Base-by-base conservation (phyloP, 768 basidiomycete species). In the Hysterangium stoloniferum region DNA sequence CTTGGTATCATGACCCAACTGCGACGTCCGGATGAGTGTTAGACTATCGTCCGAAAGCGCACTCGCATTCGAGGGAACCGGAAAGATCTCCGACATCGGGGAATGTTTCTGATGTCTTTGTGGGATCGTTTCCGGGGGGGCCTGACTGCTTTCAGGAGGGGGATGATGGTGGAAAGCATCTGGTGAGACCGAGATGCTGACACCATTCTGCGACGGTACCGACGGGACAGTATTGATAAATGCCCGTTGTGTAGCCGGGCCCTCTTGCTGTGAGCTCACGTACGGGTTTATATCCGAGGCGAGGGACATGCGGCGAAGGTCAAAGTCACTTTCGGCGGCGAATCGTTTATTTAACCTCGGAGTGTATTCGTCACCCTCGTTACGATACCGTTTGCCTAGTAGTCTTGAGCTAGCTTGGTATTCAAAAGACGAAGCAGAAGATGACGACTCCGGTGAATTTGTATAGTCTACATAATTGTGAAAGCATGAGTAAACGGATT, bases 401-500 rank as follows among this genome's bases (percentile, higher is more conserved):
- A 40, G 43, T 24, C 41, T 43, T 12, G 20, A 29, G 13, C 7
- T 24, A 11, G 19, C 5, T 6, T 37, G 22, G 19, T 48, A 48
- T 15, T 48, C 47, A 17, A 11, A 36, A 12, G 20, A 35, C 20
- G 47, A 13, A 4, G 47, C 17, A 15, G 47, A 11, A 37, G 33
- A 35, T 17, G 47, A 45, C 15, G 44, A 9, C 5, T 24, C 27
- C 2, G 47, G 33, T 5, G 47, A 36, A 6, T 32, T 25, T 36
- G 47, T n/a, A 22, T 33, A 33, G 35, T 25, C 50, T 45, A 45
- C 17, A 41, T 4, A 41, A 22, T 25, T 41, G 11, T 41, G 40
- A 22, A 19, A 41, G 17, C 28, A 37, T 37, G 67, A 70, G 50
- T 68, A 66, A 29, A 70, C 72, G 11, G 66, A 71, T 25, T 45